A percentile compares a stretch with the other conserved stretches of the same genome.
Conservation (phyloP, 495 filamentous ascomycete species). For the Darksidea phi region DNA sequence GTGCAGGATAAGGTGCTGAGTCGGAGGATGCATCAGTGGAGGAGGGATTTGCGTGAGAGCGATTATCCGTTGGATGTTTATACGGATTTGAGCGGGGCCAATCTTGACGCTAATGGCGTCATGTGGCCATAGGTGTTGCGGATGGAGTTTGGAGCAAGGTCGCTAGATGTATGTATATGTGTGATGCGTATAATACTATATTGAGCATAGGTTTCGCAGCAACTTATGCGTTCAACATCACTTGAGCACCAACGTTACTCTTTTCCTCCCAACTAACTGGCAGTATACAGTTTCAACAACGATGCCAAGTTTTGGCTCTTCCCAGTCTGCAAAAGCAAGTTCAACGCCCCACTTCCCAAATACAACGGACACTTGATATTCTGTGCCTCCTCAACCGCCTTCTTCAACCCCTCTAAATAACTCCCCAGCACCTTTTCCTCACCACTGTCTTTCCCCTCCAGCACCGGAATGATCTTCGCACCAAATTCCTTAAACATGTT, state of each 20-base stretch:
- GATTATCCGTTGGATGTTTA: slow-evolving; percentile 32
- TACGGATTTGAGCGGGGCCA: slow-evolving; percentile 17
- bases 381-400: slow-evolving; percentile 29
- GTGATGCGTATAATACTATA: not conserved
- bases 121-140: slow-evolving; percentile 16
- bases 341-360: slow-evolving; percentile 22
- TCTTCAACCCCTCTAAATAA: slow-evolving; percentile 10
- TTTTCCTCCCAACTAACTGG: not conserved
- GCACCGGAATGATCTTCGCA: slow-evolving; percentile 51
- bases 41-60: not conserved
- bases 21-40: slow-evolving; percentile 25
- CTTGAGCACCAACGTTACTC: too few species aligned
- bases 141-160: not conserved
- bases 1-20: slow-evolving; percentile 9
- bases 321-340: slow-evolving; percentile 1
- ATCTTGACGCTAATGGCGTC: slow-evolving; percentile 7
- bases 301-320: not conserved
- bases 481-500: slow-evolving; percentile 59
- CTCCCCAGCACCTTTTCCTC: slow-evolving; percentile 3
- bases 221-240: too few species aligned
- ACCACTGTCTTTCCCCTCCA: slow-evolving; percentile 21
- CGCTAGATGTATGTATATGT: not conserved
- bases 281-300: slow-evolving; percentile 16
- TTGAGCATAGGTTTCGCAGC: not conserved
- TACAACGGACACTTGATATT: slow-evolving; percentile 31